Conservation (phyloP, 257 asterid species). For the Solanum phureja region DNA sequence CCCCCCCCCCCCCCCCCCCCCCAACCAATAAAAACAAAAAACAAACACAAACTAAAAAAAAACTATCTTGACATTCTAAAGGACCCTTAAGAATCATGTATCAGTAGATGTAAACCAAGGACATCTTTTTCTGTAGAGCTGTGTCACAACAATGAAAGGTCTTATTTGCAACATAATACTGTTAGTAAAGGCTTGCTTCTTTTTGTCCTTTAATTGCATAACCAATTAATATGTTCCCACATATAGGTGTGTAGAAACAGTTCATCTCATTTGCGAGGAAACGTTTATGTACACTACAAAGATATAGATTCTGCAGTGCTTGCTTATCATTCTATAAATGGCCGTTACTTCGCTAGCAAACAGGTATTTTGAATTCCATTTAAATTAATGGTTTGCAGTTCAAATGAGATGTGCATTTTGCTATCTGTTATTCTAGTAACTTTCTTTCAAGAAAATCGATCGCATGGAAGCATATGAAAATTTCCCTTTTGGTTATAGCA, state of each 20-base stretch:
- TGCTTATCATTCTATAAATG: constrained; percentile 66
- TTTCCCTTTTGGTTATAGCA: background rate
- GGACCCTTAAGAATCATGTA: background rate
- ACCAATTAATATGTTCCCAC: constrained; percentile 2
- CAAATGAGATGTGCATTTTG: background rate
- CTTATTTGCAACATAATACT: background rate
- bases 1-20: background rate
- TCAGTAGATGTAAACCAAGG: background rate
- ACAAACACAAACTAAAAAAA: no score
- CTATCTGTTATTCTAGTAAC: background rate
- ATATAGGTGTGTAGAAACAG: constrained; percentile 88
- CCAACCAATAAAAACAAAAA: accelerated
- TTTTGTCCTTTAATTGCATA: constrained; percentile 4
- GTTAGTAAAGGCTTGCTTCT: background rate
- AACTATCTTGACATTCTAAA: background rate
- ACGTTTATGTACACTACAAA: constrained; percentile 75
- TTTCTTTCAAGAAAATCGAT: background rate
- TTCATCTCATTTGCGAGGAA: constrained; percentile 88
- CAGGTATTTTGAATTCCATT: constrained; percentile 44
- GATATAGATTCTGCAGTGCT: constrained; percentile 73
- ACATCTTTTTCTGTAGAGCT: background rate
- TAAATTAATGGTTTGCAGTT: background rate
- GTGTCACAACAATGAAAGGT: background rate
- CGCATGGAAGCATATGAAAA: background rate
- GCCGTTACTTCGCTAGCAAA: constrained; percentile 92